Evolutionary conservation across 371 early-diverging fungal species (phyloP), one percentile per base, ranked within the genome.

Genomic region (Mortierella sp.): DNA sequence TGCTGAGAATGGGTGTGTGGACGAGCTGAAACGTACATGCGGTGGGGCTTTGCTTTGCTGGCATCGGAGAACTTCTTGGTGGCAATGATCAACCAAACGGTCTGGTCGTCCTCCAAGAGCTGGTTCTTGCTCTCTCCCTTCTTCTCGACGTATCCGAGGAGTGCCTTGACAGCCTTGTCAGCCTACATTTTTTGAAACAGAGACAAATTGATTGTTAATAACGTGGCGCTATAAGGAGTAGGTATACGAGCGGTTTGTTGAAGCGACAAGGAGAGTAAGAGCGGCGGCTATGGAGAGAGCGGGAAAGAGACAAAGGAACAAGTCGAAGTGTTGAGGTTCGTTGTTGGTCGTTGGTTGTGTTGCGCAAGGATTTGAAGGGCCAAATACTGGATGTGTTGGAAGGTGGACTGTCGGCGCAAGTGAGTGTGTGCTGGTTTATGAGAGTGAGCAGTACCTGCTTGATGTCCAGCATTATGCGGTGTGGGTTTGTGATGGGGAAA

Each of bases 11-110:
- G 61, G 16, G 14, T 34, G 61, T 34, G 31, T 19, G 16, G 61
- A 40, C 31, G 31, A 50, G 19, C 14, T 72, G 31, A 34, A 34
- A 81, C 88, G 46, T 88, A 93, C 93, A 95, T 93, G 73, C 90
- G 87, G 51, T 83, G 80, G 37, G 95, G 95, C 88, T 93, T 93
- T 71, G 89, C 83, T 50, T 86, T 91, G 70, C 70, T 59, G 70
- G 79, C 87, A 43, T 89, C 88, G 2, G 92, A 91, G 82, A 94
- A 87, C 82, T 88, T 90, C 86, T 93, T 92, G 54, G 91, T 89
- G 53, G 91, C 84, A 28, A 95, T 76, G 19, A 92, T 85, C 73
- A 94, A 77, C 86, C 90, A 91, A 50, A 95, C 82, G 31, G 71
- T 37, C 75, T 90, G 84, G 48, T 82, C 89, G 10, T 88, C 89